phyloP scores from a whole-genome alignment of 257 asterid species.

The Oldenlandia corymbosa region DNA sequence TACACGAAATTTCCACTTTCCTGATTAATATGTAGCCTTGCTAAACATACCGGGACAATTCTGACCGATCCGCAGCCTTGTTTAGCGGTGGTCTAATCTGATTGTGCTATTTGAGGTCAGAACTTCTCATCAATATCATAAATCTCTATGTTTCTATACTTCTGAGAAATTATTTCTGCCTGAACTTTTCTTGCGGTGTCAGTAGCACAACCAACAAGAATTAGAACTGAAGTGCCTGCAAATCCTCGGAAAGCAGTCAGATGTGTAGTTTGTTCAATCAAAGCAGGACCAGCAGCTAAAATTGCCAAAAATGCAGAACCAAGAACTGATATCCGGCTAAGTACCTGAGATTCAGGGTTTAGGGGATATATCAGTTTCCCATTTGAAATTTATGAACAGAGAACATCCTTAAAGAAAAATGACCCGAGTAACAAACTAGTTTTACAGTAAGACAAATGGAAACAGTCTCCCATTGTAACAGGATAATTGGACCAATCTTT shows the following conservation, averaged over 20 bases:
- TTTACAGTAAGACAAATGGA: too few species aligned
- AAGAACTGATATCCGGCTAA: slow-evolving; percentile 89
- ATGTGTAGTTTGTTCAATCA: slow-evolving; percentile 85
- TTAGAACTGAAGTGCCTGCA: slow-evolving; percentile 92
- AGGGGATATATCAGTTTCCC: neutral
- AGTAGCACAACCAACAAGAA: slow-evolving; percentile 95
- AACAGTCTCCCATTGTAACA: neutral
- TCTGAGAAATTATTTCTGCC: slow-evolving; percentile 91
- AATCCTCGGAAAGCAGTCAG: slow-evolving; percentile 94
- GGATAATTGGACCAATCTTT: neutral
- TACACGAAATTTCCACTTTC: too few species aligned
- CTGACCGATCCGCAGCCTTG: neutral
- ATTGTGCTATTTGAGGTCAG: slow-evolving; percentile 15
- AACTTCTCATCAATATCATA: slow-evolving; percentile 67
- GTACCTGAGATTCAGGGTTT: slow-evolving; percentile 40
- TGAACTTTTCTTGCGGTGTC: slow-evolving; percentile 95
- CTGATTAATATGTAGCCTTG: neutral
- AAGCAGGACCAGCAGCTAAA: slow-evolving; percentile 94
- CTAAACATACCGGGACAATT: neutral
- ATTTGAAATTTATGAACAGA: neutral
- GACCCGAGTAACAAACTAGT: too few species aligned
- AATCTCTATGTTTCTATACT: slow-evolving; percentile 82
- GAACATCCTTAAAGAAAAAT: too few species aligned
- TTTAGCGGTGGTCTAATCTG: neutral
- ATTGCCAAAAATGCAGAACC: slow-evolving; percentile 83